A percentile compares a stretch with the other conserved stretches of the same genome.
These are phyloP conservation scores for Cladosporium sp. DNA, from an alignment of 2,329 filamentous ascomycete species.

Conservation along the genomic window DNA sequence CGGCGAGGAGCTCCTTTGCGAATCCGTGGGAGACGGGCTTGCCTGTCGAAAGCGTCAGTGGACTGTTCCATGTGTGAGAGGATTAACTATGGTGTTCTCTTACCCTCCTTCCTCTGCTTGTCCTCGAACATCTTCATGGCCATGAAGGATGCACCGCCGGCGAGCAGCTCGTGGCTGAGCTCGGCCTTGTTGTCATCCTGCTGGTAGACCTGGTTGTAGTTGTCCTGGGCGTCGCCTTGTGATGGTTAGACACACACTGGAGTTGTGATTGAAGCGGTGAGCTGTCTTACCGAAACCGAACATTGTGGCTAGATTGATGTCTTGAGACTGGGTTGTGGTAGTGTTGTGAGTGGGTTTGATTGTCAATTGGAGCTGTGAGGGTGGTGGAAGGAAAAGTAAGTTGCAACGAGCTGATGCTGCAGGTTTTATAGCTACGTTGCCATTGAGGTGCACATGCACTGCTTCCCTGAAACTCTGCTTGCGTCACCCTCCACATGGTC, in stretches of 20 bases:
- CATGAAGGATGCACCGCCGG: constrained; percentile 71
- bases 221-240: constrained; percentile 49
- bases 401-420: not conserved
- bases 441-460: constrained; percentile 4
- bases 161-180: constrained; percentile 69
- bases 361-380: not conserved
- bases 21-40: constrained; percentile 68
- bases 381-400: not conserved
- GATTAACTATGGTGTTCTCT: constrained; percentile 17
- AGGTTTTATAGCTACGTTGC: constrained; percentile 6
- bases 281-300: constrained; percentile 40
- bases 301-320: constrained; percentile 33
- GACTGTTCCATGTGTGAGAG: not conserved
- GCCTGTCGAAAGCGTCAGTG: constrained; percentile 57
- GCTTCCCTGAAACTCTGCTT: constrained; percentile 1
- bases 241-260: not conserved
- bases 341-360: not conserved
- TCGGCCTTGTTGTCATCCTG: constrained; percentile 53
- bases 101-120: constrained; percentile 65
- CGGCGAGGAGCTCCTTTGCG: constrained; percentile 73
- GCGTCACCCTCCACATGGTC: constrained; percentile 7
- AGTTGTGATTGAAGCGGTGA: not conserved
- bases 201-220: constrained; percentile 53
- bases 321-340: not conserved
- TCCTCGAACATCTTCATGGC: constrained; percentile 79